Evolutionary conservation across 306 rosid species (phyloP), one percentile per base, ranked within the genome.

Genomic region (Quercus suber): DNA sequence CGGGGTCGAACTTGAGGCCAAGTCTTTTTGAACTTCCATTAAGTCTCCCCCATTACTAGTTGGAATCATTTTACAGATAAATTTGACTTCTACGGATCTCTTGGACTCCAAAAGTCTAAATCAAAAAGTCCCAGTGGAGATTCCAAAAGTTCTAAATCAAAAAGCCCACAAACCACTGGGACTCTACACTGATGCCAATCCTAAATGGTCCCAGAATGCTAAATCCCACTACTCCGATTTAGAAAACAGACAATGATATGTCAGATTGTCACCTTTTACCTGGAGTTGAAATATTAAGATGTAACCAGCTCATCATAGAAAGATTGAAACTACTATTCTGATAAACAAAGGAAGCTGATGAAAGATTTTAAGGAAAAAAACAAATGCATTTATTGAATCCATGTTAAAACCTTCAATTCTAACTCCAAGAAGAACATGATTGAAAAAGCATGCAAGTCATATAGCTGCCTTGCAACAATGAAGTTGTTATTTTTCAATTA

Each of bases 21-120:
- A 71, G 30, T 5, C 82, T 73, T 74, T 65, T 18, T 13, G 37
- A 78, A 58, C 73, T 55, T 73, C 83, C 55, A 73, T 75, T 27
- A 79, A 49, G 74, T 61, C 43, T 69, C 81, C 67, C 60, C 55
- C 79, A 31, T 25, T 57, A 52, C 70, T 6, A 67, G 79, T 69
- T 70, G 75, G 75, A 83, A 74, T 61, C 89, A 83, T 84, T 83
- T 21, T 56, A 77, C 31, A 45, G 27, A 33, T 41, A 77, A 73
- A 43, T 58, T 51, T 23, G n/a, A 76, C 12, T 25, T 69, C 28
- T 21, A 57, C 15, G 4, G 19, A 13, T 35, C 21, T 69, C 45
- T 37, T n/a, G 52, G 37, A 35, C 27, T n/a, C 60, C 63, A 51
- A 55, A 73, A 4, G 2, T 73, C 9, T 6, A 27, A 3, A 55